These are phyloP conservation scores for Neofusicoccum ribis DNA, from an alignment of 2,329 filamentous ascomycete genomes.

Conservation along the genomic window DNA sequence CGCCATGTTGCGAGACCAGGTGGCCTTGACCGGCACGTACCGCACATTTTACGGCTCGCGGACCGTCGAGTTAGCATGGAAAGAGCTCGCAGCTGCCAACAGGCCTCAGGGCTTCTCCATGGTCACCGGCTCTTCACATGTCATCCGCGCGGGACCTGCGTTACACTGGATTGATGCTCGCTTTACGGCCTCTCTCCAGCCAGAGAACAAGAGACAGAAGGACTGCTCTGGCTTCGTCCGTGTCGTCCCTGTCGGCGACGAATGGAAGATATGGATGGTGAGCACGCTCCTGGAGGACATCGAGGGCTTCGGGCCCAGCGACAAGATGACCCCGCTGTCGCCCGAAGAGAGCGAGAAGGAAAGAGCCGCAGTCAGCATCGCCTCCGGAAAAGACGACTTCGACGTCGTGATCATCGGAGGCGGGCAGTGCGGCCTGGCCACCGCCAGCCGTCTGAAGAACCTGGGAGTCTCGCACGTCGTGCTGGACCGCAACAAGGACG, in stretches of 20 bases:
- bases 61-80: conserved; percentile 42
- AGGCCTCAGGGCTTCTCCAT: conserved; percentile 31
- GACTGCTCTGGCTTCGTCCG: conserved; percentile 31
- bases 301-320: conserved; percentile 35
- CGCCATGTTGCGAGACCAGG: conserved; percentile 56
- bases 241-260: conserved; percentile 31
- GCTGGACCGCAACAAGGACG: conserved; percentile 44
- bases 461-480: conserved; percentile 45
- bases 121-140: conserved; percentile 24
- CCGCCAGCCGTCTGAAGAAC: conserved; percentile 46
- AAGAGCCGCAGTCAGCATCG: conserved; percentile 32
- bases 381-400: conserved; percentile 24
- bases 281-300: conserved; percentile 39
- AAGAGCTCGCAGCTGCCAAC: conserved; percentile 32
- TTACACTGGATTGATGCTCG: conserved; percentile 33
- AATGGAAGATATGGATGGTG: conserved; percentile 44
- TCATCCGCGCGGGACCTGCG: conserved; percentile 24
- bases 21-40: conserved; percentile 58
- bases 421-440: conserved; percentile 47
- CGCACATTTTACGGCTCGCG: conserved; percentile 53
- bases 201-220: conserved; percentile 25
- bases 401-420: conserved; percentile 33
- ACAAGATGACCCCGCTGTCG: conserved; percentile 17
- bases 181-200: conserved; percentile 32
- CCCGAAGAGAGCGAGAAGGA: conserved; percentile 27